Evolutionary conservation across 345 rosid genomes (phyloP).

Genomic region (Brassica carinata): DNA sequence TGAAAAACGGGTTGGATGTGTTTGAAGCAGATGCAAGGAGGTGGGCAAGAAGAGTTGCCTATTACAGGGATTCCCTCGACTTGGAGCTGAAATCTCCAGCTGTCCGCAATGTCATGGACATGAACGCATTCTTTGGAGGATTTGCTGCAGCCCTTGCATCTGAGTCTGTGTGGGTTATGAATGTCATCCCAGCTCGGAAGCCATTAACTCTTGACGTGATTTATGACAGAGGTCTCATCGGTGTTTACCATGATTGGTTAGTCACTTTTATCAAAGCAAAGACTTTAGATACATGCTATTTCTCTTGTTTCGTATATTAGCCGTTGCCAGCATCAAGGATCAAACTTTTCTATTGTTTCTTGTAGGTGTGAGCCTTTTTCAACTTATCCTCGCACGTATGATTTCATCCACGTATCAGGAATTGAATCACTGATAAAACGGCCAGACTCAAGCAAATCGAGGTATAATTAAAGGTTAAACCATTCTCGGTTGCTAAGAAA

Average conservation of each 20-base stretch:
- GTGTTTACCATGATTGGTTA: slow-evolving; percentile 88
- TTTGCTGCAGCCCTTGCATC: slow-evolving; percentile 83
- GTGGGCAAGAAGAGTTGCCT: slow-evolving; percentile 86
- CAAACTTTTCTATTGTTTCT: slow-evolving; percentile 24
- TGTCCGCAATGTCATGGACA: slow-evolving; percentile 85
- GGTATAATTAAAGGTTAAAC: slow-evolving; percentile 38
- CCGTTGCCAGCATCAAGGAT: neutral
- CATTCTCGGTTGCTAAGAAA: neutral
- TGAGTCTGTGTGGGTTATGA: slow-evolving; percentile 97
- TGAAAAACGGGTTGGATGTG: slow-evolving; percentile 77
- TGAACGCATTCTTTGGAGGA: slow-evolving; percentile 95
- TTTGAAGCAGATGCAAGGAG: slow-evolving; percentile 87
- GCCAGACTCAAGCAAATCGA: slow-evolving; percentile 53
- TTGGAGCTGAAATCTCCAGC: slow-evolving; percentile 75
- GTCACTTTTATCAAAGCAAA: slow-evolving; percentile 30
- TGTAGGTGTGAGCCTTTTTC: slow-evolving; percentile 98
- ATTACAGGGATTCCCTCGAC: slow-evolving; percentile 55
- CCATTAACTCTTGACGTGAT: slow-evolving; percentile 74
- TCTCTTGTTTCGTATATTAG: slow-evolving; percentile 6
- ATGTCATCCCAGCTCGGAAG: slow-evolving; percentile 82
- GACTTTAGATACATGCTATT: neutral
- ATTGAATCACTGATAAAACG: slow-evolving; percentile 71
- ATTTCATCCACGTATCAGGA: slow-evolving; percentile 84
- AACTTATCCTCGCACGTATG: slow-evolving; percentile 94
- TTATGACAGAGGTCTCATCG: slow-evolving; percentile 90